Evolutionary conservation across 2,329 filamentous ascomycete species (phyloP), one percentile per base, ranked within the genome.

Genomic region (Aspergillus viridinutans): DNA sequence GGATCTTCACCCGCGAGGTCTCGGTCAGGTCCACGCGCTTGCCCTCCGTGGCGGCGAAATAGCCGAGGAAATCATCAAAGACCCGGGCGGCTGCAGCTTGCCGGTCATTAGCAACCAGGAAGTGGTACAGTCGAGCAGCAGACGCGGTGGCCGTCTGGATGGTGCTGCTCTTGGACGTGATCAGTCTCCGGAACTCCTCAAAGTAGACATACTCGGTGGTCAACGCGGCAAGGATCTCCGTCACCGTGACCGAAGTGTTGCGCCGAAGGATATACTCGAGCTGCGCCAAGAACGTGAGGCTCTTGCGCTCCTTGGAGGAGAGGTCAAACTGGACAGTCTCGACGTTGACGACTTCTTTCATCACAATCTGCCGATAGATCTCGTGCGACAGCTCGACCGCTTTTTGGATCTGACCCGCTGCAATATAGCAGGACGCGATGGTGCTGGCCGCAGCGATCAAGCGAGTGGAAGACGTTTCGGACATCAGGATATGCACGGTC

Each of bases 231-330:
- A 79, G 71, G 47, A 76, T 75, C 52, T 78, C 76, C 14, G 72
- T 76, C 12, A 79, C 61, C 4, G 73, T 73, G 49, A 65, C 60
- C 1, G 66, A 67, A 43, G 60, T 52, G 49, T 58, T 29, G 5
- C 56, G 50, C 32, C 64, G 67, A 17, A 76, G 66, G 50, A 65
- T 73, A 60, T 78, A 74, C 62, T 80, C 75, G 1, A 80, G 66
- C 54, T 78, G 75, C 20, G 78, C 78, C 21, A 80, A 63, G 69
- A 80, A 80, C 10, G 75, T 73, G 14, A 76, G 66, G 50, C 67
- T 70, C 49, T 72, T 66, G n/a, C 70, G 73, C 9, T 67, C 67
- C 52, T 68, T 69, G 1, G 66, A 63, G 1, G 72, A 66, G 5
- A 76, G 57, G 49, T 76, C 69, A 40, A 76, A 74, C 21, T 65